Base-by-base conservation (phyloP, 257 asterid genomes). In the Nicotiana benthamiana region DNA sequence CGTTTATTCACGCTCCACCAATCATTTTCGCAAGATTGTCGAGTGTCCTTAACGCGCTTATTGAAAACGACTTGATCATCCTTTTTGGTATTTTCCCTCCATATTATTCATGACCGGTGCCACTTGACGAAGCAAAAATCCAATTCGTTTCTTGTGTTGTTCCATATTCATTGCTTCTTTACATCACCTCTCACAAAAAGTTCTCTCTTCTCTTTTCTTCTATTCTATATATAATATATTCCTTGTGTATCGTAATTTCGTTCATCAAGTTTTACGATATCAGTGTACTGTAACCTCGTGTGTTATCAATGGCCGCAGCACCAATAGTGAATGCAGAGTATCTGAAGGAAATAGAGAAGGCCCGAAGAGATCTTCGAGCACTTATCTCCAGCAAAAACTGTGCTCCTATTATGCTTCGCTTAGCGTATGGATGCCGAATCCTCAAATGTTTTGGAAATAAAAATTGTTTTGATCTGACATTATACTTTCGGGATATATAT, bases 401-500 rank as follows among this genome's bases (percentile, higher is more conserved):
- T 56, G 97, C 98, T 34, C 98, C 98, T 3, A 90, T 93, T 72
- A 88, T 93, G 93, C 97, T 93, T 76, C 98, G 98, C 11, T 83
- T 92, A 86, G 98, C 98, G 94, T 93, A 90, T 79, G 61, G 5
- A 65, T 60, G 30, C 54, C 43, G 6, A 22, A 43, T 17, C 4
- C 9, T 67, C 34, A 66, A n/a, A 13, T 48, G 20, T 43, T 16
- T 22, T 54, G n/a, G 9, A 18, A 18, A n/a, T 12, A 3, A 26
- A 56, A 20, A 40, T 40, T 8, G 46, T 32, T 77, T 57, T 61
- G 22, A 54, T 61, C 20, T 57, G 36, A 32, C 17, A 56, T 59
- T 27, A 17, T 66, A 43, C 59, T 30, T 9, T 64, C 18, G 64
- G 34, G 27, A 26, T 77, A 64, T 34, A 24, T 34, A 30, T 67